Conservation (phyloP, 2,329 filamentous ascomycete species). For the Paraphoma chrysanthemicola region DNA sequence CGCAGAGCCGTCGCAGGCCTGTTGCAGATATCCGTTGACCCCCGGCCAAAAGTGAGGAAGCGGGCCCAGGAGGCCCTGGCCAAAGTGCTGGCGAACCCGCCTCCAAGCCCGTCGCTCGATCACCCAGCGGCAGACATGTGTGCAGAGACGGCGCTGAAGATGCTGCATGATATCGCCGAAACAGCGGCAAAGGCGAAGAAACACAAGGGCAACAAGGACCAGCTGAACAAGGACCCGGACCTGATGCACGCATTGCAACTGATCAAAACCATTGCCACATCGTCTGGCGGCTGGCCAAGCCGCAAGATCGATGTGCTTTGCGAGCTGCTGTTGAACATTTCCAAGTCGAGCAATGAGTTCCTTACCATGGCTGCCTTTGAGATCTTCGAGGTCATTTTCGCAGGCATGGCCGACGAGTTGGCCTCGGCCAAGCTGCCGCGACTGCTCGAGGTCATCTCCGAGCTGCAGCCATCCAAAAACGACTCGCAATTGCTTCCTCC, state of each 20-base stretch:
- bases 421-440: conserved; percentile 89
- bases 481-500: conserved; percentile 94
- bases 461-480: conserved; percentile 88
- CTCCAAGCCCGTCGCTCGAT: conserved; percentile 89
- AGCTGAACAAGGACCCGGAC: conserved; percentile 74
- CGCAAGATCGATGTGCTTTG: conserved; percentile 93
- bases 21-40: conserved; percentile 83
- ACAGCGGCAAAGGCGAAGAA: conserved; percentile 75
- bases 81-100: conserved; percentile 81
- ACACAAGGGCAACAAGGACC: conserved; percentile 58
- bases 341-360: conserved; percentile 89
- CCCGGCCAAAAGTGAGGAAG: conserved; percentile 91
- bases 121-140: conserved; percentile 97
- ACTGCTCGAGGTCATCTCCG: conserved; percentile 88
- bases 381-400: conserved; percentile 96
- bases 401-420: conserved; percentile 85
- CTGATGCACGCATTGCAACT: conserved; percentile 92
- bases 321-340: conserved; percentile 86
- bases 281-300: conserved; percentile 93
- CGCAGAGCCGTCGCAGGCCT: conserved; percentile 86
- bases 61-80: conserved; percentile 88
- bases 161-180: conserved; percentile 76
- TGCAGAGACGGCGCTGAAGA: conserved; percentile 85
- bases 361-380: conserved; percentile 97
- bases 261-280: conserved; percentile 85